Base-by-base conservation (phyloP, 2,329 filamentous ascomycete species). In the Claviceps arundinis region DNA sequence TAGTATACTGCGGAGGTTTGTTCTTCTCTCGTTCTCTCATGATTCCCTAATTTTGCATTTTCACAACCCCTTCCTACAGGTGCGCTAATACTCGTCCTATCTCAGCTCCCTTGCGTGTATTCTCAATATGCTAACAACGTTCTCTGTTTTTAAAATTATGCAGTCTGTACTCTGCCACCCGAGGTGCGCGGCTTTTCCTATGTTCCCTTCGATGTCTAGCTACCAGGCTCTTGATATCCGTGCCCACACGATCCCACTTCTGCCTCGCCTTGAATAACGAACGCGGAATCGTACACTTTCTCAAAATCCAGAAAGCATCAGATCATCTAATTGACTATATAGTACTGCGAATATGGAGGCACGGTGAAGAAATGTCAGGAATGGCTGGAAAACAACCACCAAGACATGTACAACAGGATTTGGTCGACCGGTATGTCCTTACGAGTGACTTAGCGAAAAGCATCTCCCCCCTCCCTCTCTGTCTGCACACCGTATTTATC, bases 271-370 rank as follows among this genome's bases (percentile, higher is more conserved):
- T 41, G 16, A 41, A 4, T 4, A 9, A 13, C 40, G 17, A 42
- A 42, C 7, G 40, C 40, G 8, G 5, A 42, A 16, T 9, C 11
- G 17, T 9, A 19, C 4, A 42, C 7, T 22, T 42, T 14, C 22
- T 22, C 5, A 34, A 14, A 34, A 34, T 6, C 16, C 11, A n/a
- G 7, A 54, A 43, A 48, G 30, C n/a, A 50, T 41, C 38, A 26
- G 4, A 37, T 30, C 22, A 26, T 45, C 46, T 52, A 40, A 50
- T 5, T 43, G 13, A 16, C 13, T 30, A 19, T 2, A 3, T 16
- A 97, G 93, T 98, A 96, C 73, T 98, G 93, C 75, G 93, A 98
- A 73, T 97, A 96, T 70, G 93, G 93, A 64, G 91, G 90, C 58
- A 97, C 90, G 41, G 84, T 86, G 24, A 95, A 89, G 72, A 98